phyloP scores from a whole-genome alignment of 768 basidiomycete genomes.

The Cantharellus anzutake region DNA sequence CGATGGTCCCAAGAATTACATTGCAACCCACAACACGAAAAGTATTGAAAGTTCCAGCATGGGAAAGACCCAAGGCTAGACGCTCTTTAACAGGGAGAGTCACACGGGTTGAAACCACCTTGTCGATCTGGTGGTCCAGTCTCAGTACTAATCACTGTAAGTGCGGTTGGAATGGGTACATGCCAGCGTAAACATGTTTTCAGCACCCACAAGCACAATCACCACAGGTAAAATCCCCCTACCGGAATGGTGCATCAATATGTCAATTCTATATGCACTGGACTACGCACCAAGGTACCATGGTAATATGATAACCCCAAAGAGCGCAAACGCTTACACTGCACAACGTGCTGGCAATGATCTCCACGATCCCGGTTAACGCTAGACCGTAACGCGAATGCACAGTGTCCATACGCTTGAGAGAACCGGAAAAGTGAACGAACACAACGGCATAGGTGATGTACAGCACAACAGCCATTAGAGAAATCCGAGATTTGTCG shows the following conservation, averaged over 20 bases:
- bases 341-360: constrained; percentile 82
- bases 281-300: constrained; percentile 58
- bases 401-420: constrained; percentile 61
- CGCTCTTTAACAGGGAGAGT: constrained; percentile 77
- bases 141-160: constrained; percentile 9
- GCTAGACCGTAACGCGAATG: constrained; percentile 84
- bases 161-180: constrained; percentile 12
- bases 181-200: constrained; percentile 94
- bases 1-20: constrained; percentile 53
- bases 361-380: constrained; percentile 83
- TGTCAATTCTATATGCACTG: constrained; percentile 11
- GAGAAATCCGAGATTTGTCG: constrained; percentile 21
- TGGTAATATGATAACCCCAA: constrained; percentile 69
- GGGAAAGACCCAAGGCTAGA: constrained; percentile 76
- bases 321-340: constrained; percentile 84
- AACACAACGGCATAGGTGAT: constrained; percentile 60
- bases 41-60: constrained; percentile 80
- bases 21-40: constrained; percentile 84
- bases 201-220: constrained; percentile 86
- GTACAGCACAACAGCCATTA: constrained; percentile 52
- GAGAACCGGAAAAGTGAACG: constrained; percentile 53
- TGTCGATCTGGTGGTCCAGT: constrained; percentile 42
- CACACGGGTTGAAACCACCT: constrained; percentile 69
- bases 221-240: constrained; percentile 86
- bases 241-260: not conserved